Evolutionary conservation across 169 alveolate species (phyloP), one percentile per base, ranked within the genome.

Genomic region (Fabrea salina): DNA sequence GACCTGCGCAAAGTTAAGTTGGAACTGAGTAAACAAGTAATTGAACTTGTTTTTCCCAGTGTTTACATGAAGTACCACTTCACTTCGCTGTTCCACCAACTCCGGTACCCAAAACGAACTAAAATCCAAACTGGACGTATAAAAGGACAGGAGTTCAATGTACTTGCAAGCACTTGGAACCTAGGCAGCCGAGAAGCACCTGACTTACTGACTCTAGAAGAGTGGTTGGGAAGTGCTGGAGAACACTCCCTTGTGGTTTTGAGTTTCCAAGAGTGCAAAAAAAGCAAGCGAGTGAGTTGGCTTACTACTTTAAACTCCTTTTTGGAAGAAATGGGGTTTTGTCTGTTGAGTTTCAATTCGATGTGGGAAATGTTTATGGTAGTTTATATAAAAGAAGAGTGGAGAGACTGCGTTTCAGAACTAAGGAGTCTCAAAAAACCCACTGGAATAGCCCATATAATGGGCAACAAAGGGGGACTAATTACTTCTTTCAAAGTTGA

Each of bases 281-380:
- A 59, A 57, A 70, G 78, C 13, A 35, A 66, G 6, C 51, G 58
- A 37, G 50, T 57, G 37, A 19, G 33, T 32, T 41, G 50, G 25
- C 75, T 82, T 22, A 72, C 40, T 1, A 79, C 58, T 5, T 25
- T 83, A 33, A 61, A 56, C n/a, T 41, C 51, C 25, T 70, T 40
- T 44, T 44, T 78, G 16, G 77, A 76, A 40, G 27, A 19, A n/a
- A 53, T n/a, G 32, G 47, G 43, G 1, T 70, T 53, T 16, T 35
- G 44, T 33, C 22, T 75, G n/a, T 32, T 83, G 11, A 35, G 70
- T 5, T 58, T 50, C 4, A 75, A 78, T 32, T 43, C 43, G 40
- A 83, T 83, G 89, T 78, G 85, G 89, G 86, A 83, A 61, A 83
- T 83, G 85, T 77, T 83, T 49, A 19, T 79, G 4, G 79, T 83